phyloP scores from a whole-genome alignment of 352 stramenopile species.

The Pelagophyceae sp. region DNA sequence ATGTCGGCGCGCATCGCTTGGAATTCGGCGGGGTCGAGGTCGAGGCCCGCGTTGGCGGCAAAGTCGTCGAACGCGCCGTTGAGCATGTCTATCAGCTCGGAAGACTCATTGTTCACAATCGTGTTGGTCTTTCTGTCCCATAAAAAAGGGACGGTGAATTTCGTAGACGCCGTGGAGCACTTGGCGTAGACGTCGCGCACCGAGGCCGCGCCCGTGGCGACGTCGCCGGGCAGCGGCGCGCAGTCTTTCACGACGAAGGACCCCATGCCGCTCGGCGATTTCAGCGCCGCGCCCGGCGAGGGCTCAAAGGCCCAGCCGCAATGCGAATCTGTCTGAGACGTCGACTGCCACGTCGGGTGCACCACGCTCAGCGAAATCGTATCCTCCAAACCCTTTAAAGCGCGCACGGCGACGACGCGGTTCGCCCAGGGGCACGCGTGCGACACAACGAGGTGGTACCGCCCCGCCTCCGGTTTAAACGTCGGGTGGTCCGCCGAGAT shows the following conservation, averaged over 20 bases:
- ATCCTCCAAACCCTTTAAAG: constrained; percentile 87
- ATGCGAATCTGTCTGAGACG: constrained; percentile 55
- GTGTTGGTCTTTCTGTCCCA: constrained; percentile 82
- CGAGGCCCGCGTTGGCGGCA: constrained; percentile 53
- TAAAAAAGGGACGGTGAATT: constrained; percentile 83
- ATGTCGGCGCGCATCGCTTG: constrained; percentile 60
- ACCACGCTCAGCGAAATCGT: constrained; percentile 82
- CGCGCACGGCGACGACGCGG: constrained; percentile 66
- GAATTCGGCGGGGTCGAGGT: constrained; percentile 72
- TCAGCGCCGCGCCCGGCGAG: constrained; percentile 27
- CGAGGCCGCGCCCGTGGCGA: constrained; percentile 53
- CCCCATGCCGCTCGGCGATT: background rate
- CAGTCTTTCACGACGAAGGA: constrained; percentile 20
- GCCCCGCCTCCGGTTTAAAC: constrained; percentile 42
- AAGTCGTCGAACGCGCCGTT: constrained; percentile 78
- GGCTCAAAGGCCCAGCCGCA: constrained; percentile 70
- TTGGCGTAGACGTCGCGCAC: constrained; percentile 73
- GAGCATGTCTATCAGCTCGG: constrained; percentile 88
- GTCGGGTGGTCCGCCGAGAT: background rate
- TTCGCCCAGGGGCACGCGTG: constrained; percentile 81
- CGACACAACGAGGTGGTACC: constrained; percentile 91
- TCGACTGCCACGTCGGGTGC: constrained; percentile 53
- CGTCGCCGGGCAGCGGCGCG: constrained; percentile 34
- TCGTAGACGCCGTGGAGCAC: constrained; percentile 35
- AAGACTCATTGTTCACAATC: constrained; percentile 91